Evolutionary conservation across 1,284 basidiomycete genomes (phyloP).

Genomic region (Xerocomus nothofagi): DNA sequence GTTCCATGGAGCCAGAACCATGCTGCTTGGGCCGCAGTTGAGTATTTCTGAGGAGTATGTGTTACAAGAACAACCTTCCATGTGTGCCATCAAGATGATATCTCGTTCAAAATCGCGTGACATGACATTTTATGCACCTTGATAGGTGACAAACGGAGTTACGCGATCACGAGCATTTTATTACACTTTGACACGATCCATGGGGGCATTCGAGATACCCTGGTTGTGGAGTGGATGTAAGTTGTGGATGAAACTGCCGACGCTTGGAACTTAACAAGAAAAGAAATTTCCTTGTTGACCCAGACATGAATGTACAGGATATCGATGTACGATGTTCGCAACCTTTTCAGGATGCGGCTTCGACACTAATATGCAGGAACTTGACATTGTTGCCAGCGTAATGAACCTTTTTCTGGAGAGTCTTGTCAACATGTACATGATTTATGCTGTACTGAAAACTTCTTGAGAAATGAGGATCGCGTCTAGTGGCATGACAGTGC

Average conservation of each 20-base stretch:
- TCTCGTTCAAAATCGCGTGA: conserved; percentile 49
- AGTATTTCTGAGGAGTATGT: neutral
- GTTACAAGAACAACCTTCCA: neutral
- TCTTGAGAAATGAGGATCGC: conserved; percentile 11
- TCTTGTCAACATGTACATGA: conserved; percentile 24
- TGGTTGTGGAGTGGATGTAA: neutral
- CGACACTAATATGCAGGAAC: conserved; percentile 32
- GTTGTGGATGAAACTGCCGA: neutral
- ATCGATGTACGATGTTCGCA: conserved; percentile 40
- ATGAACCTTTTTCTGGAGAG: conserved; percentile 26
- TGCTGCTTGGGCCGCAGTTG: conserved; percentile 12
- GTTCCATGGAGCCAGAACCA: conserved; percentile 41
- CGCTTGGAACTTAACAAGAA: conserved; percentile 34
- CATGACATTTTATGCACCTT: conserved; percentile 50
- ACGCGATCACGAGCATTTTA: conserved; percentile 40
- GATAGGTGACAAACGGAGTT: conserved; percentile 52
- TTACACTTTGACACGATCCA: conserved; percentile 40
- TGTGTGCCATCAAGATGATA: conserved; percentile 45
- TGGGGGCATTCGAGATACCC: conserved; percentile 41
- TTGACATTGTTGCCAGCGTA: conserved; percentile 39
- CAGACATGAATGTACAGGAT: conserved; percentile 40
- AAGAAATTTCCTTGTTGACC: conserved; percentile 38
- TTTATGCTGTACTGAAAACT: conserved; percentile 35
- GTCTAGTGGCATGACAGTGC: neutral
- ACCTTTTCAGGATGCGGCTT: conserved; percentile 39